Evolutionary conservation across 495 filamentous ascomycete genomes (phyloP).

Genomic region (Penicilliopsis zonata): DNA sequence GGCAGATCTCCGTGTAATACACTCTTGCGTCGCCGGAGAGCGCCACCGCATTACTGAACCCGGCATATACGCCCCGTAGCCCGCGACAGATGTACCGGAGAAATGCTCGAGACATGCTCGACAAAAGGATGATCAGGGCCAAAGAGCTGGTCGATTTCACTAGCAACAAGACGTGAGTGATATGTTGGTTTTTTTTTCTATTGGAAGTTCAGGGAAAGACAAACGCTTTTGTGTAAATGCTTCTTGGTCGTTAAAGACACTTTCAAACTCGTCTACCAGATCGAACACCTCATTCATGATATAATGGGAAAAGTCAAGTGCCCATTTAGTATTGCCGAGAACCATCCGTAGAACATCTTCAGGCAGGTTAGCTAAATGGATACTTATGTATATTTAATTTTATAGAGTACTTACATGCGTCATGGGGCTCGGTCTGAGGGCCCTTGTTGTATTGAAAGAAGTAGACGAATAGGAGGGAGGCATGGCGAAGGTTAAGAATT

Average conservation of each 20-base stretch:
- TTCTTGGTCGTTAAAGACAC: conserved; percentile 25
- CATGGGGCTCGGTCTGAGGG: conserved; percentile 44
- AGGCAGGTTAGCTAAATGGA: conserved; percentile 10
- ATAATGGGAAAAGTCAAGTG: conserved; percentile 55
- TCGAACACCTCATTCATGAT: conserved; percentile 55
- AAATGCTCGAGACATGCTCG: conserved; percentile 61
- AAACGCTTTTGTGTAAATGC: conserved; percentile 32
- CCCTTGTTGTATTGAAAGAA: conserved; percentile 38
- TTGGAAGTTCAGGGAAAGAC: no score
- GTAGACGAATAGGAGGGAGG: conserved; percentile 53
- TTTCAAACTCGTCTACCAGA: conserved; percentile 42
- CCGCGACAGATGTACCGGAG: conserved; percentile 55
- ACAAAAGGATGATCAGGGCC: conserved; percentile 56
- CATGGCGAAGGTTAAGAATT: conserved; percentile 58
- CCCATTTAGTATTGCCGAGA: conserved; percentile 46
- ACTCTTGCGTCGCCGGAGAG: conserved; percentile 24
- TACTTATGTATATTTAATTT: conserved; percentile 4
- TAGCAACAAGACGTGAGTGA: conserved; percentile 15
- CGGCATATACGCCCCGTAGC: conserved; percentile 33
- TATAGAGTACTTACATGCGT: conserved; percentile 47
- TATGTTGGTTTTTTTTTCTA: no score
- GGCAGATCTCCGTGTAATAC: conserved; percentile 30
- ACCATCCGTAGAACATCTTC: conserved; percentile 30
- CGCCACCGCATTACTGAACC: conserved; percentile 17
- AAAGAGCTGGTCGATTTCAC: conserved; percentile 41